A percentile compares a stretch with the other conserved stretches of the same genome.
Evolutionary conservation across 257 asterid species (phyloP).

Genomic region (Plantago major): DNA sequence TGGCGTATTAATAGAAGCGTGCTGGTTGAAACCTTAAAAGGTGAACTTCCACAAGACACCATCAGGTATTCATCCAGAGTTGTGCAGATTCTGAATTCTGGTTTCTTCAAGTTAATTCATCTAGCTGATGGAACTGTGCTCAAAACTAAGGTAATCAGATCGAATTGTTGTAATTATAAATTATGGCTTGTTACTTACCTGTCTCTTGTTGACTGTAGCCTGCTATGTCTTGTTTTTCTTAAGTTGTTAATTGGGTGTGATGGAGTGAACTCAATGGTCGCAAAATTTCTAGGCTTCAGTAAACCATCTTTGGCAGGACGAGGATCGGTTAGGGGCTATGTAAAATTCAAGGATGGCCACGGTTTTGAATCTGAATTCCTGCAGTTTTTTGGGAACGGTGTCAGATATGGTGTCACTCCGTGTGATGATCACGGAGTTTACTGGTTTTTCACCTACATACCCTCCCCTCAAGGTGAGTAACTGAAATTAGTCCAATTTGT

Average conservation of each 20-base stretch:
- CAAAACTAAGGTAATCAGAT: conserved; percentile 31
- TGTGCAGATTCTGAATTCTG: conserved; percentile 28
- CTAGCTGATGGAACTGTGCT: conserved; percentile 37
- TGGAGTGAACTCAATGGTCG: conserved; percentile 13
- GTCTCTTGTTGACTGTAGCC: neutral
- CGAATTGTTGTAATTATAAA: neutral
- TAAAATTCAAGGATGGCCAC: neutral
- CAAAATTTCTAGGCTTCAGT: conserved; percentile 10
- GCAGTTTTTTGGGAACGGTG: conserved; percentile 7
- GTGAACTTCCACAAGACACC: conserved; percentile 37
- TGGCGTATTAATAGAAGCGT: conserved; percentile 37
- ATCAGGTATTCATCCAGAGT: conserved; percentile 36
- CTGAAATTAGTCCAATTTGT: too few species aligned
- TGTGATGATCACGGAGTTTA: conserved; percentile 6
- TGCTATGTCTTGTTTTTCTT: neutral
- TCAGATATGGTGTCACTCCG: conserved; percentile 6
- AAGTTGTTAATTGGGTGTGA: conserved; percentile 14
- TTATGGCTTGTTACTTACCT: neutral
- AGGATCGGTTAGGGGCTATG: conserved; percentile 6
- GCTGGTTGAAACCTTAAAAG: conserved; percentile 32
- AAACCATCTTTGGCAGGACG: conserved; percentile 9
- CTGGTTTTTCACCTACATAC: conserved; percentile 1
- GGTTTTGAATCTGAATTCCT: conserved; percentile 2
- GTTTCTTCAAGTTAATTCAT: conserved; percentile 32
- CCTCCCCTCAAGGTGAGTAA: conserved; percentile 3